phyloP scores from a whole-genome alignment of 2,329 filamentous ascomycete species.

The Gnomoniopsis smithogilvyi region DNA sequence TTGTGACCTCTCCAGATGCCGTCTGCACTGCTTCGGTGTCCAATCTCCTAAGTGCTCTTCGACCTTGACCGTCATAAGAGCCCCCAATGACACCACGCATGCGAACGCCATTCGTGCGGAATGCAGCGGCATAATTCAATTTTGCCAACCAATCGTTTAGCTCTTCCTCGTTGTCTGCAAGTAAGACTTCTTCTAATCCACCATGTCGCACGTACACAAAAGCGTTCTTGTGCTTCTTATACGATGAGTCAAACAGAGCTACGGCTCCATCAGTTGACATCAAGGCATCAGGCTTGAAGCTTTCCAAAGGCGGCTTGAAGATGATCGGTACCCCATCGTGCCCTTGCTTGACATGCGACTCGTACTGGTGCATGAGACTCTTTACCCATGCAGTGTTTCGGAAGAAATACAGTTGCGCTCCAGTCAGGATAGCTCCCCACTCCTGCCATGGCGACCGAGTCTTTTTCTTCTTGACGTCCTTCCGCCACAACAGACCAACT shows the following conservation, averaged over 20 bases:
- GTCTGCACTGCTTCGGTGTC: conserved; percentile 68
- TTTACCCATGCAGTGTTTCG: conserved; percentile 92
- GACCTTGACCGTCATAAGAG: conserved; percentile 78
- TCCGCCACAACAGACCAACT: conserved; percentile 91
- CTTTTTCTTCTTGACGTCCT: conserved; percentile 90
- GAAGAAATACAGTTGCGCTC: conserved; percentile 97
- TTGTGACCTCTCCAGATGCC: conserved; percentile 68
- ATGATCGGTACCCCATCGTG: conserved; percentile 74
- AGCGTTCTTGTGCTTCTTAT: conserved; percentile 94
- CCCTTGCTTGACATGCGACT: conserved; percentile 74
- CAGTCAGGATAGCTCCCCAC: conserved; percentile 94
- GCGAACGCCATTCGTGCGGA: conserved; percentile 84
- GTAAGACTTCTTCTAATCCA: conserved; percentile 82
- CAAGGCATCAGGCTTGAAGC: conserved; percentile 90
- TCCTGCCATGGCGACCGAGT: conserved; percentile 96
- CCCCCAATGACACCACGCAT: conserved; percentile 85
- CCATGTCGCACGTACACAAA: conserved; percentile 88
- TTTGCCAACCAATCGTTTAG: conserved; percentile 97
- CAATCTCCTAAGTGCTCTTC: conserved; percentile 68
- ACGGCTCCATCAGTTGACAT: conserved; percentile 94
- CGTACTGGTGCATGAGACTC: conserved; percentile 82
- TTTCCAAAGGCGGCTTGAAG: conserved; percentile 84
- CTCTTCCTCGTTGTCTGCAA: conserved; percentile 86
- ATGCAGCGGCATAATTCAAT: conserved; percentile 93
- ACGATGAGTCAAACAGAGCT: conserved; percentile 78